Evolutionary conservation across 495 filamentous ascomycete species (phyloP), one percentile per base, ranked within the genome.

Genomic region (Podospora fimiseda): DNA sequence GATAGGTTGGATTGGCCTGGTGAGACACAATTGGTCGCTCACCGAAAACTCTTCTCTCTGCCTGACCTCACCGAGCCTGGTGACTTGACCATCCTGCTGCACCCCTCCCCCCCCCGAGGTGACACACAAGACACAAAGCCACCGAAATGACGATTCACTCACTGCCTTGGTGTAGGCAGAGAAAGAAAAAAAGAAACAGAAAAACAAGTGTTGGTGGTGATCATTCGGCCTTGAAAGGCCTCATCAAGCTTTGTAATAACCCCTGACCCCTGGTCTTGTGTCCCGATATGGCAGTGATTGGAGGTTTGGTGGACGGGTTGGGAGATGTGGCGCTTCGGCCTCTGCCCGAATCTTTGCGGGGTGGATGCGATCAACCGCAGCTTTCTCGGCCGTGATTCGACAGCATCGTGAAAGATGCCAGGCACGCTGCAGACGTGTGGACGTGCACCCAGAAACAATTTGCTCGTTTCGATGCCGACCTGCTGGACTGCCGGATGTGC

Each of bases 331-430:
- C 44, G 43, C 33, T 47, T 41, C 44, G 44, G 44, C 44, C 14
- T 30, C 44, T 47, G 44, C 44, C 44, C 44, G 44, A 47, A 47
- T 47, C 44, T 47, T n/a, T n/a, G 44, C 16, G 44, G 44, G 21
- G 44, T 9, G 44, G 22, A 47, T 27, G 23, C 44, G 44, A 47
- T 47, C 44, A 8, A 33, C 44, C 21, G 21, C 44, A 47, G 13
- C 44, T 14, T 47, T 23, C 14, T 47, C 15, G 44, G 23, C 13
- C 22, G 23, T 47, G 44, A 47, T 47, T 47, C 20, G 44, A 7
- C 44, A n/a, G n/a, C n/a, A n/a, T n/a, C n/a, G n/a, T n/a, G n/a
- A 20, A 8, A 2, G 24, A 47, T 33, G 44, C 44, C 23, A 47
- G 23, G 22, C 44, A 44, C 39, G 39, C 19, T 22, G n/a, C 42